Base-by-base conservation (phyloP, 805 yeast species). In the Candida awuae region DNA sequence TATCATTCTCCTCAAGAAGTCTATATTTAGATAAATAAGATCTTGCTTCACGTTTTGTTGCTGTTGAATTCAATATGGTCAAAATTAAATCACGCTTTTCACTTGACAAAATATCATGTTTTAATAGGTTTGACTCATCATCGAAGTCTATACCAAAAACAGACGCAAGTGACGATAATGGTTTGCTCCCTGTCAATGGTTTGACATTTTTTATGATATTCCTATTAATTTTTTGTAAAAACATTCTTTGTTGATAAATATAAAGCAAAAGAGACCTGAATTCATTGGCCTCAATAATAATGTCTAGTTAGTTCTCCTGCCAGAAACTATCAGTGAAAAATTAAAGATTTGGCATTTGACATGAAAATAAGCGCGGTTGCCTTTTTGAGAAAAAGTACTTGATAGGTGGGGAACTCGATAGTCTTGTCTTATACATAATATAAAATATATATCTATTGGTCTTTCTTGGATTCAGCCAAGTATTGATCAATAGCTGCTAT, bases 1-100 rank as follows among this genome's bases (percentile, higher is more conserved):
- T 58, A 38, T 55, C 50, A 31, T 58, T 56, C 23, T 56, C 58
- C 27, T 57, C 53, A 23, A 63, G 50, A n/a, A 68, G 59, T 34
- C 75, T 71, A 54, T 88, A 90, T 53, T 80, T 84, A 26, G 74
- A 66, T 34, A 90, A 62, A 54, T 88, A 90, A 47, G 80, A 82
- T 46, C 75, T 71, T 5, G 95, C 95, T 54, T 90, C 97, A 44
- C 98, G 68, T 56, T 86, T 88, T 1, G 97, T 90, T 6, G 97
- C 94, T 4, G 97, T 84, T 2, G 95, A 80, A 52, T 80, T 80
- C 42, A 90, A 66, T 18, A 90, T 87, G 2, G 96, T 79, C 14
- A 86, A 63, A n/a, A 90, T 80, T 36, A 90, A 63, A 39, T 84
- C 84, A 47, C 76, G 68, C 47, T 76, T 77, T 15, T 74, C 71